Percentiles rank a stretch among this genome's conserved stretches.
Conservation (phyloP, 257 asterid species). For the Ophiorrhiza pumila region DNA sequence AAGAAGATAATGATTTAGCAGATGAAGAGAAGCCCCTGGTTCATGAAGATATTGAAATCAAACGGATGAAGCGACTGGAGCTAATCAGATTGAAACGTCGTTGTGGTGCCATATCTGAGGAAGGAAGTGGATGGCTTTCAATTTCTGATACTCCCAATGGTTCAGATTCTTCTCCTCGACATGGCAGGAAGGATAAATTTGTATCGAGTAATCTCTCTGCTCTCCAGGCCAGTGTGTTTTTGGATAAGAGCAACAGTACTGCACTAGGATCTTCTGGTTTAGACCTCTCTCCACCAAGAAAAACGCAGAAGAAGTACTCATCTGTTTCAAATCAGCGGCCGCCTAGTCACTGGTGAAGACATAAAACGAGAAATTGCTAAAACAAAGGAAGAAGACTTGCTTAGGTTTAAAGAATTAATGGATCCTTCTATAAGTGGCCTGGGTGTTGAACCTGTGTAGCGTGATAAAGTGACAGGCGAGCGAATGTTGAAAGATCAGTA, state of each 20-base stretch:
- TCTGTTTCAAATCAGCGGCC: constrained; percentile 32
- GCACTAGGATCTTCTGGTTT: constrained; percentile 22
- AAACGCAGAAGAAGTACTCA: constrained; percentile 36
- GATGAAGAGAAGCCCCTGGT: constrained; percentile 86
- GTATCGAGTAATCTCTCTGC: constrained; percentile 23
- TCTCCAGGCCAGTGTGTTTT: constrained; percentile 14
- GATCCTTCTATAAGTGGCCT: constrained; percentile 78
- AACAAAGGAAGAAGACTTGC: constrained; percentile 58
- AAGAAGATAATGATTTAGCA: constrained; percentile 55
- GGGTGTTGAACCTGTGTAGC: constrained; percentile 72
- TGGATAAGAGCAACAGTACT: constrained; percentile 18
- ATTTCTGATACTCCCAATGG: constrained; percentile 33
- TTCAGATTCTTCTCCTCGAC: constrained; percentile 49
- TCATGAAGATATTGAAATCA: constrained; percentile 80
- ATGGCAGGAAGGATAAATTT: constrained; percentile 34
- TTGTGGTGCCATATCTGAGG: constrained; percentile 72
- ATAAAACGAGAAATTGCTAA: constrained; percentile 61
- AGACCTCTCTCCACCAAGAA: constrained; percentile 90
- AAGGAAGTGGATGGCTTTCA: constrained; percentile 95
- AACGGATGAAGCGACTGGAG: constrained; percentile 77
- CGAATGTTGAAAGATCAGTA: constrained; percentile 81
- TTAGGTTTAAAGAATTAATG: constrained; percentile 72
- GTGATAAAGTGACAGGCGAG: constrained; percentile 76
- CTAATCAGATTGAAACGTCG: constrained; percentile 49
- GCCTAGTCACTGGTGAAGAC: constrained; percentile 74